These are phyloP conservation scores for Colletotrichum spinosum DNA, from an alignment of 2,329 filamentous ascomycete species.

Conservation along the genomic window DNA sequence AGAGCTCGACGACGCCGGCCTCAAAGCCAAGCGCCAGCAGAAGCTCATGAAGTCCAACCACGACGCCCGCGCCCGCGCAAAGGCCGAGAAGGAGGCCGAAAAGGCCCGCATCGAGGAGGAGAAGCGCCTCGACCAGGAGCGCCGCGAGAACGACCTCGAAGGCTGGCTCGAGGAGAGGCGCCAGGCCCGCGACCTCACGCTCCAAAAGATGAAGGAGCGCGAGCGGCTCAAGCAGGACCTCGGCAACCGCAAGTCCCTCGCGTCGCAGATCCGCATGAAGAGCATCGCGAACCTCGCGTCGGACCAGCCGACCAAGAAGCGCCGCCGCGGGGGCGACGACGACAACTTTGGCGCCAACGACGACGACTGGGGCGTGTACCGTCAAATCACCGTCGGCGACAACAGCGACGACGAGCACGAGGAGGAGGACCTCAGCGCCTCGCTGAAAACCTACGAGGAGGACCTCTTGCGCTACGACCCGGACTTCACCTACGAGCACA, in stretches of 20 bases:
- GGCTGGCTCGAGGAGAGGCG: slow-evolving; percentile 88
- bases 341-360: slow-evolving; percentile 98
- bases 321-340: slow-evolving; percentile 88
- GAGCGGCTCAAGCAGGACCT: slow-evolving; percentile 94
- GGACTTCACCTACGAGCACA: slow-evolving; percentile 91
- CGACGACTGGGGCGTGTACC: slow-evolving; percentile 97
- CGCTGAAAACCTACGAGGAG: slow-evolving; percentile 81
- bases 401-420: slow-evolving; percentile 90
- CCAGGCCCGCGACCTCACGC: slow-evolving; percentile 73
- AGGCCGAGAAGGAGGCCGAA: slow-evolving; percentile 94
- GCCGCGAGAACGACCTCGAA: slow-evolving; percentile 85
- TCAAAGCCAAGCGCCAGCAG: slow-evolving; percentile 95
- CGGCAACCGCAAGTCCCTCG: slow-evolving; percentile 95
- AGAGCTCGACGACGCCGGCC: slow-evolving; percentile 87
- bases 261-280: slow-evolving; percentile 98
- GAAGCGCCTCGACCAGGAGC: slow-evolving; percentile 84
- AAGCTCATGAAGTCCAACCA: slow-evolving; percentile 93
- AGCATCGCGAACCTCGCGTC: slow-evolving; percentile 95
- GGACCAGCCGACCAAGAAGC: slow-evolving; percentile 86
- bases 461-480: slow-evolving; percentile 90
- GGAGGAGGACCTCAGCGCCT: slow-evolving; percentile 84
- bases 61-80: slow-evolving; percentile 92
- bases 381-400: slow-evolving; percentile 87
- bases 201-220: slow-evolving; percentile 91
- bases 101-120: slow-evolving; percentile 87